These are phyloP conservation scores for Lolium multiflorum DNA, from an alignment of 176 grass and related monocot species.

Conservation along the genomic window DNA sequence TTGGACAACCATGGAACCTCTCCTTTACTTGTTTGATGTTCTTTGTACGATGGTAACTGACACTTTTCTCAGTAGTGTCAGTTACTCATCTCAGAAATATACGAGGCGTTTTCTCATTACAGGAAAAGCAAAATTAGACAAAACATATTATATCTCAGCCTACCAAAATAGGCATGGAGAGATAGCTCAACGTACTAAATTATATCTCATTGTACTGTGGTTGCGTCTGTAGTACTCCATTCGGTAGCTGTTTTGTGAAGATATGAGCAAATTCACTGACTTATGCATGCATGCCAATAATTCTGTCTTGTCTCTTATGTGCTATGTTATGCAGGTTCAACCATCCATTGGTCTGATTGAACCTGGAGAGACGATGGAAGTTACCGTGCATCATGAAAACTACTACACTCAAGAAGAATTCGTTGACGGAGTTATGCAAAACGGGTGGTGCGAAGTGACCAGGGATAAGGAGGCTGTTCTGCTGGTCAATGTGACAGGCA, in stretches of 20 bases:
- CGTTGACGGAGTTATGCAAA: constrained; percentile 64
- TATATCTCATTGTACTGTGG: not conserved
- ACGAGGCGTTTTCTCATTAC: not conserved
- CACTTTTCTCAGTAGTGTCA: not conserved
- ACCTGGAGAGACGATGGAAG: constrained; percentile 70
- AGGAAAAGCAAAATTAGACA: constrained; percentile 21
- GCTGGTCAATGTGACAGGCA: constrained; percentile 67
- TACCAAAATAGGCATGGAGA: not conserved
- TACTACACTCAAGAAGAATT: constrained; percentile 68
- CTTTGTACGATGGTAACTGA: not conserved
- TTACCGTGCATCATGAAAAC: constrained; percentile 74
- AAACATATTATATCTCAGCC: not conserved
- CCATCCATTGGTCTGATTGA: constrained; percentile 76
- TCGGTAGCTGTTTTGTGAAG: constrained; percentile 15
- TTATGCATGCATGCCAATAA: not conserved
- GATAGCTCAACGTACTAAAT: not conserved
- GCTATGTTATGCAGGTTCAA: constrained; percentile 56
- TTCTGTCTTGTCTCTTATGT: not conserved
- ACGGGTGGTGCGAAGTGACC: constrained; percentile 68
- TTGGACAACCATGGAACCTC: constrained; percentile 1
- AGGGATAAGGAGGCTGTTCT: constrained; percentile 68
- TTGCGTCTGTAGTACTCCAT: constrained; percentile 16
- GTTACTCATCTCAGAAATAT: constrained; percentile 11
- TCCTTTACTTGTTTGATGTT: not conserved
- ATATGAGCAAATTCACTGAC: not conserved